Base-by-base conservation (phyloP, 2,329 filamentous ascomycete species). In the Tolypocladium amazonense region DNA sequence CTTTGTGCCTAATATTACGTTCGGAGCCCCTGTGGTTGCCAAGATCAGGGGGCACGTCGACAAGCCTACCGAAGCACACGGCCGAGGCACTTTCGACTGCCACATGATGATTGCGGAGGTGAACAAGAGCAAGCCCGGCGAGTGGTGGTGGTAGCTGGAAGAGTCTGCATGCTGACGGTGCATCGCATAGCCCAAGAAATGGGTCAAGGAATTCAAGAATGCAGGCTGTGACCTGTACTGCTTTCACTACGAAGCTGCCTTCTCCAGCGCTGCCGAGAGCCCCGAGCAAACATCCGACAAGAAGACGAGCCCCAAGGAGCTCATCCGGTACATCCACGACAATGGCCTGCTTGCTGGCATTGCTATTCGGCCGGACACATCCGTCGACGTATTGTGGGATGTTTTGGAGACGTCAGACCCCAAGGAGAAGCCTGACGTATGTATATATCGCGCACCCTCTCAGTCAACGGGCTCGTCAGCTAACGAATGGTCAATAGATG, bases 61-160 rank as follows among this genome's bases (percentile, higher is more conserved):
- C 60, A 81, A 82, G 66, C 92, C 92, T 3, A 80, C 80, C 47
- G 78, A 82, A 57, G 82, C 82, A 39, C 80, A 88, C 66, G 92
- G 89, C 58, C 89, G 87, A 67, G 94, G 94, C 63, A 97, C 93
- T 18, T 99, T 99, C 73, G 94, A 99, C 76, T 99, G 94, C 82
- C 94, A 99, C 77, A 97, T 99, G 94, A 99, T 99, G 94, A 96
- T 99, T 72, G 87, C 91, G 69, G 93, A 99, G 88, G 90, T 93
- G 81, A 67, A 39, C n/a, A n/a, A 45, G 30, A 66, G 37, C n/a
- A 15, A 39, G 30, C 38, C 18, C 14, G 25, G 7, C 14, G 25
- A 30, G 12, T 2, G 33, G n/a, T 2, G 33, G n/a, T 25, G 27
- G 37, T 23, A 12, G 38, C n/a, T 4, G 15, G n/a, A 41, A 30